A percentile compares a stretch with the other conserved stretches of the same genome.
These are phyloP conservation scores for Magnolia sinica DNA, from an alignment of 164 flowering plant species.

Conservation along the genomic window DNA sequence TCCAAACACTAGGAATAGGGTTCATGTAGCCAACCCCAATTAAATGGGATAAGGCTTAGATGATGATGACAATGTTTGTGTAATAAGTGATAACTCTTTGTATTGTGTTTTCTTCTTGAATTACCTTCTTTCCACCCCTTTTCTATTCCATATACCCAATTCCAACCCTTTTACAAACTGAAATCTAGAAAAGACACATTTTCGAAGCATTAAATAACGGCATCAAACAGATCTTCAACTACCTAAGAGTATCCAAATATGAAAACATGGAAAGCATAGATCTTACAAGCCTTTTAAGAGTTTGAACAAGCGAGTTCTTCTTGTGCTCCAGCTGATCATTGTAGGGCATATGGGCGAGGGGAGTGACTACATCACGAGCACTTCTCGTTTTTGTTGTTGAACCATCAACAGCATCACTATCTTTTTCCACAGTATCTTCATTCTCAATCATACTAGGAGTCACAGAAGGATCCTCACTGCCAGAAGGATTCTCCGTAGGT, in stretches of 20 bases:
- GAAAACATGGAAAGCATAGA: too few species aligned
- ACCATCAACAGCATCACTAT: conserved; percentile 15
- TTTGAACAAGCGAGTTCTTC: conserved; percentile 58
- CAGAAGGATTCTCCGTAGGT: conserved; percentile 8
- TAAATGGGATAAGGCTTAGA: too few species aligned
- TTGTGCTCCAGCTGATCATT: conserved; percentile 84
- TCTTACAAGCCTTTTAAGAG: conserved; percentile 76
- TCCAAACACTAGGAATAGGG: too few species aligned
- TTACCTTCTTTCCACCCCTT: too few species aligned
- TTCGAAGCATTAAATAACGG: neutral
- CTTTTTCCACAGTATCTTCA: conserved; percentile 26
- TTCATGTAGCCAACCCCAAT: too few species aligned
- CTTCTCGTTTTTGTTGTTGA: conserved; percentile 40
- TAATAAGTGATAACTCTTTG: too few species aligned
- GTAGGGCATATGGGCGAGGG: conserved; percentile 83
- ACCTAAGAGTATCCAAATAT: neutral
- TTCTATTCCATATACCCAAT: too few species aligned
- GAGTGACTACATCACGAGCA: conserved; percentile 84
- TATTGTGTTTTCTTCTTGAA: too few species aligned
- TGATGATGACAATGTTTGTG: too few species aligned
- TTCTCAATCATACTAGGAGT: conserved; percentile 22
- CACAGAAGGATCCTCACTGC: conserved; percentile 17
- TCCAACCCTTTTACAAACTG: neutral
- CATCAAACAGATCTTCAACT: neutral
- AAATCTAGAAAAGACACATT: neutral